Conservation (phyloP, 1,284 basidiomycete species). For the Naganishia albida region DNA sequence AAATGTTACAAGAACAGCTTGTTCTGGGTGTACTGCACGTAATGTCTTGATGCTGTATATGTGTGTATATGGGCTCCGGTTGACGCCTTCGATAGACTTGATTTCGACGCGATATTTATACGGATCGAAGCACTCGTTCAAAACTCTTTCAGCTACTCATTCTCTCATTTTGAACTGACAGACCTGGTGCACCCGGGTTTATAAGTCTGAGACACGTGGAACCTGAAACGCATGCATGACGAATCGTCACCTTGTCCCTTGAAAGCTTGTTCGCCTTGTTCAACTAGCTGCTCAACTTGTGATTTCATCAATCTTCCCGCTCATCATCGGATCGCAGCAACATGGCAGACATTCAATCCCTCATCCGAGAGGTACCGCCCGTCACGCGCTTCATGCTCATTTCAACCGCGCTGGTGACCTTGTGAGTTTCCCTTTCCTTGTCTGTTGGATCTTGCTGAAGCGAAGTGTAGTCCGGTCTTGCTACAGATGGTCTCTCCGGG, state of each 20-base stretch:
- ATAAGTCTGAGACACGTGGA: background rate
- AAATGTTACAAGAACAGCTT: too few species aligned
- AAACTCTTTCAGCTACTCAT: too few species aligned
- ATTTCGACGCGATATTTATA: too few species aligned
- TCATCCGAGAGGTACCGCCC: conserved; percentile 32
- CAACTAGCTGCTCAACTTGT: background rate
- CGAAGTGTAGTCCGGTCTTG: conserved; percentile 15
- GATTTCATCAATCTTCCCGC: background rate
- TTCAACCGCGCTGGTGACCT: conserved; percentile 69
- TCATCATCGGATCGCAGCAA: background rate
- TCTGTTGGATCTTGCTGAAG: background rate
- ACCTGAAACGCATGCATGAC: conserved; percentile 9
- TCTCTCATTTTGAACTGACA: too few species aligned
- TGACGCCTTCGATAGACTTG: too few species aligned
- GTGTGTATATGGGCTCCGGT: too few species aligned
- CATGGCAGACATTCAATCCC: conserved; percentile 32
- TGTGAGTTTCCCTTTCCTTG: conserved; percentile 37
- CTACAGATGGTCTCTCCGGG: conserved; percentile 12
- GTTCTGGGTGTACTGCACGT: too few species aligned
- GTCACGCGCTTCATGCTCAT: conserved; percentile 54
- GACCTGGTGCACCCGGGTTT: background rate
- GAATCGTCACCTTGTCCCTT: background rate
- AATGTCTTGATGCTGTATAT: too few species aligned
- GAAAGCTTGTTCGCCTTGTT: background rate
- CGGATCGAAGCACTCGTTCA: too few species aligned